Conservation (phyloP, 148 eudicot genomes). For the Camellia japonica region DNA sequence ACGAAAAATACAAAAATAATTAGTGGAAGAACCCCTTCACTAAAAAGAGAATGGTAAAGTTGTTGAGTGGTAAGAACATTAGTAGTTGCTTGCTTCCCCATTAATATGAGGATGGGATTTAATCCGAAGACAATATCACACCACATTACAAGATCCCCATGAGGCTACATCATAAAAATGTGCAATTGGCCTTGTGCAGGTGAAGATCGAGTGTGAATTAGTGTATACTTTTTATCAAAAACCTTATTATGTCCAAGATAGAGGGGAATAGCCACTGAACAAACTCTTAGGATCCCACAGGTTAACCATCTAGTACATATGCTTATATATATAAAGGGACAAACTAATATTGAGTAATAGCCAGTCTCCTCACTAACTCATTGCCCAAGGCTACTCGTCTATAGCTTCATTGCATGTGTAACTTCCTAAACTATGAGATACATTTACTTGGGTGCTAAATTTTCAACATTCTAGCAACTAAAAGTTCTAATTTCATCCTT, state of each 20-base stretch:
- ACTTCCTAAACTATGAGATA: too few species aligned
- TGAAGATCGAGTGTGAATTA: not conserved
- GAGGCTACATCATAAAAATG: too few species aligned
- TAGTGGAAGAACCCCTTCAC: slow-evolving; percentile 21
- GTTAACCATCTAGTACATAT: too few species aligned
- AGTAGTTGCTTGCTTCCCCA: not conserved
- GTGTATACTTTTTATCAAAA: not conserved
- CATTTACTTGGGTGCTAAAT: too few species aligned
- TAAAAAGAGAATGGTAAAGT: not conserved
- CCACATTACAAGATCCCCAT: not conserved
- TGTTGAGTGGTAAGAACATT: not conserved
- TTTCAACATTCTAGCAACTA: too few species aligned
- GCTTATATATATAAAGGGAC: too few species aligned
- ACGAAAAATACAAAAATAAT: slow-evolving; percentile 18
- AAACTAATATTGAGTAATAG: too few species aligned
- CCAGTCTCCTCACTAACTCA: not conserved
- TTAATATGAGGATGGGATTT: not conserved
- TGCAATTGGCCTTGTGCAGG: not conserved
- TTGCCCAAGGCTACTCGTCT: not conserved
- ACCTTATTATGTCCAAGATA: not conserved
- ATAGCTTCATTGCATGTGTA: not conserved
- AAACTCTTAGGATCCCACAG: too few species aligned
- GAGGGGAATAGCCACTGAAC: not conserved
- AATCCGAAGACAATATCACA: not conserved
- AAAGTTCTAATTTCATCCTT: too few species aligned